Percentiles rank a stretch among this genome's conserved stretches.
Conservation (phyloP, 257 asterid genomes). For the Scutellaria barbata region DNA sequence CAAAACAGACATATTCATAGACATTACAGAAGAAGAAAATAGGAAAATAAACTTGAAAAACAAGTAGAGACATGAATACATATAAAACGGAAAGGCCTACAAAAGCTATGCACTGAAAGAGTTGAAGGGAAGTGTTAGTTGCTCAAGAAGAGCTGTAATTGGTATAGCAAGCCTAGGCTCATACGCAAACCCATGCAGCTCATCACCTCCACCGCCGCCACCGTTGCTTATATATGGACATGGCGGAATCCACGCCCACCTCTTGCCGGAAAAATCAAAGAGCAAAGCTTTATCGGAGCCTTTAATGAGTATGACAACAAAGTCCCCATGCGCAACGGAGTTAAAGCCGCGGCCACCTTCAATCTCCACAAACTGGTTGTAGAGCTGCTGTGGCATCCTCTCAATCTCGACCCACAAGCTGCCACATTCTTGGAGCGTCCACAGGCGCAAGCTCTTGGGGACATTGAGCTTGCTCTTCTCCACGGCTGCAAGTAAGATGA, state of each 20-base stretch:
- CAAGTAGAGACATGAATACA: neutral
- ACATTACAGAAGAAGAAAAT: neutral
- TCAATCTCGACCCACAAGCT: constrained; percentile 80
- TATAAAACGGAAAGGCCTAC: neutral
- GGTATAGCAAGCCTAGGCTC: constrained; percentile 78
- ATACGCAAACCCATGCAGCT: constrained; percentile 81
- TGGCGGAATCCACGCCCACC: constrained; percentile 85
- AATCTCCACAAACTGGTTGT: constrained; percentile 63
- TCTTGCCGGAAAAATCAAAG: constrained; percentile 64
- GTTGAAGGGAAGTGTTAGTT: constrained; percentile 75
- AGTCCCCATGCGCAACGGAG: constrained; percentile 79
- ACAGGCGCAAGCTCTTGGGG: constrained; percentile 79
- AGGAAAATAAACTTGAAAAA: neutral
- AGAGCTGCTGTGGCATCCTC: constrained; percentile 95
- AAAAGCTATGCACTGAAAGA: constrained; percentile 42
- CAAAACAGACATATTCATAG: neutral
- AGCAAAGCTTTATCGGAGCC: constrained; percentile 59
- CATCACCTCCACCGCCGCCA: constrained; percentile 39
- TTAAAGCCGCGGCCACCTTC: constrained; percentile 75
- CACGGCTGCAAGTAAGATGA: constrained; percentile 76
- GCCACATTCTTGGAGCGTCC: constrained; percentile 76
- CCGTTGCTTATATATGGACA: constrained; percentile 63
- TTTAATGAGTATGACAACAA: constrained; percentile 53
- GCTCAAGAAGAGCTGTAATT: constrained; percentile 77
- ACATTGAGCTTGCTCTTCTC: constrained; percentile 95